A percentile compares a stretch with the other conserved stretches of the same genome.
These are phyloP conservation scores for Arabidopsis suecica DNA, from an alignment of 345 rosid species.

Conservation along the genomic window DNA sequence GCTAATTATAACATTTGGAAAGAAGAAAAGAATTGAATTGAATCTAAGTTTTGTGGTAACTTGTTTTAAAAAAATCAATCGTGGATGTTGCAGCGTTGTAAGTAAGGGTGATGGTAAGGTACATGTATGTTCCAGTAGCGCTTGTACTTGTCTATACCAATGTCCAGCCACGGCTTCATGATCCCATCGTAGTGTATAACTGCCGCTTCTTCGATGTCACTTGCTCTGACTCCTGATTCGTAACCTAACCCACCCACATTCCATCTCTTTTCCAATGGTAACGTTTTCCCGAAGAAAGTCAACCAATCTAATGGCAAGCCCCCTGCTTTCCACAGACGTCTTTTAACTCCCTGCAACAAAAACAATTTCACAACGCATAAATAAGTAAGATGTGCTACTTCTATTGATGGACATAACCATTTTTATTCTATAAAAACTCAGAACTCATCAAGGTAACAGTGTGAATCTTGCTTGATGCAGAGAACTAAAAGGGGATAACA, in stretches of 20 bases:
- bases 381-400: conserved; percentile 5
- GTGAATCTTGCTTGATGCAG: conserved; percentile 3
- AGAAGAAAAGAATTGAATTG: conserved; percentile 45
- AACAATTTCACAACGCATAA: conserved; percentile 3
- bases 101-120: conserved; percentile 53
- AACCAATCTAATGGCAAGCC: conserved; percentile 85
- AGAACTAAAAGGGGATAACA: conserved; percentile 5
- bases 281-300: conserved; percentile 65
- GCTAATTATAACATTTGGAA: conserved; percentile 26
- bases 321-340: conserved; percentile 67
- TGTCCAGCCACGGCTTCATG: conserved; percentile 96
- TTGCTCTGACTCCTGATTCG: conserved; percentile 55
- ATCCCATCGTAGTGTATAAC: conserved; percentile 88
- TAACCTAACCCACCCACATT: conserved; percentile 84
- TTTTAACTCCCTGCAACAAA: conserved; percentile 57
- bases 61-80: conserved; percentile 37
- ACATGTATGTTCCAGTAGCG: conserved; percentile 77
- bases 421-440: not conserved
- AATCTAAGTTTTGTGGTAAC: conserved; percentile 27
- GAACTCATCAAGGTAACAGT: not conserved
- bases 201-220: conserved; percentile 67
- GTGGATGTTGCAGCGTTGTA: conserved; percentile 77
- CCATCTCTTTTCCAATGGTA: conserved; percentile 81
- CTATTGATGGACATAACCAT: not conserved
- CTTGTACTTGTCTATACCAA: conserved; percentile 71